These are phyloP conservation scores for Wilcoxina mikolae DNA, from an alignment of 495 filamentous ascomycete genomes.

Conservation along the genomic window DNA sequence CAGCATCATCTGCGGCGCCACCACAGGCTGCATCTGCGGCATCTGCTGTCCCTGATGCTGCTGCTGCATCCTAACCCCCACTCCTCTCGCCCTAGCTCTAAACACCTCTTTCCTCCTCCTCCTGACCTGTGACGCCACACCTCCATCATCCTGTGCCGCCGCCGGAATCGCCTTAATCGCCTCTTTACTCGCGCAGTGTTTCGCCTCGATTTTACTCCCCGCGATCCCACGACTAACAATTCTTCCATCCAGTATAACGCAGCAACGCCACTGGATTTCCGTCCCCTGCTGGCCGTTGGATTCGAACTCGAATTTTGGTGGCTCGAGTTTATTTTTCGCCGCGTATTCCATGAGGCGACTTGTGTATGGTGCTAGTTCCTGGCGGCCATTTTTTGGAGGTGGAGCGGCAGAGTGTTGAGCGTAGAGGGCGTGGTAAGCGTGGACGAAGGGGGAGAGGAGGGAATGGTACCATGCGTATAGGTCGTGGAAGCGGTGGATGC, in stretches of 20 bases:
- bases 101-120: slow-evolving; percentile 11
- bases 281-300: slow-evolving; percentile 22
- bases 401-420: not conserved
- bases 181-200: slow-evolving; percentile 20
- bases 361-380: slow-evolving; percentile 23
- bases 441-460: slow-evolving; percentile 15
- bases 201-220: slow-evolving; percentile 23
- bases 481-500: slow-evolving; percentile 6
- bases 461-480: slow-evolving; percentile 15
- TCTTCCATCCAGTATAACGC: slow-evolving; percentile 13
- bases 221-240: slow-evolving; percentile 16
- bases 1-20: too few relatives aligned
- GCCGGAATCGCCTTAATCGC: slow-evolving; percentile 11
- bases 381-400: slow-evolving; percentile 11
- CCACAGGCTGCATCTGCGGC: too few relatives aligned
- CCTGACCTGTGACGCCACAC: not conserved
- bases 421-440: not conserved
- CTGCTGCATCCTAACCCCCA: too few relatives aligned
- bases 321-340: slow-evolving; percentile 18
- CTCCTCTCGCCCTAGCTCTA: slow-evolving; percentile 1
- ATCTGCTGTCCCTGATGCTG: too few relatives aligned
- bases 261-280: slow-evolving; percentile 20
- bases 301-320: slow-evolving; percentile 18
- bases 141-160: not conserved
- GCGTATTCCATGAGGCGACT: slow-evolving; percentile 25